Percentiles rank a stretch among this genome's conserved stretches.
phyloP scores from a whole-genome alignment of 208 protist genomes.

The Leishmania amazonensis region DNA sequence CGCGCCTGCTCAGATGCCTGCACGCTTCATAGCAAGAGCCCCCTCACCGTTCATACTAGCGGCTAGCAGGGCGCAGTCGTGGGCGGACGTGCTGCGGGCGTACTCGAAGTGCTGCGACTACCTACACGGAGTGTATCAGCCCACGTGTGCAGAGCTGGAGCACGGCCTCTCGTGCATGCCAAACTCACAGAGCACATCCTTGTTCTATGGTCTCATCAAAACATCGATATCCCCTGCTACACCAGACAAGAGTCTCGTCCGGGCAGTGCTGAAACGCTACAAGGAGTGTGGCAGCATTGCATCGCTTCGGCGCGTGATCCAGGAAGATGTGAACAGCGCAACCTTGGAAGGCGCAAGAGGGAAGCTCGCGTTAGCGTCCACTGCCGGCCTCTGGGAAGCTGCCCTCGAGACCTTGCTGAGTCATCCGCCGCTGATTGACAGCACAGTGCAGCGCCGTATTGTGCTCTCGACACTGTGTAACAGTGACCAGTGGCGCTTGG shows the following conservation, averaged over 20 bases:
- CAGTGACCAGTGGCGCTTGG: constrained; percentile 46
- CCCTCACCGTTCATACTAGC: constrained; percentile 69
- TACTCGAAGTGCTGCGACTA: constrained; percentile 48
- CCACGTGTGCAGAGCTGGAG: constrained; percentile 60
- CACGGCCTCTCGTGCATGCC: constrained; percentile 72
- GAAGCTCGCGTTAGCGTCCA: constrained; percentile 59
- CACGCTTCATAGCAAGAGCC: constrained; percentile 1
- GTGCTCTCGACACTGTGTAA: constrained; percentile 55
- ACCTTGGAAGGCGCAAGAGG: constrained; percentile 53
- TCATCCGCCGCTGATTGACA: constrained; percentile 39
- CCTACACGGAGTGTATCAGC: constrained; percentile 61
- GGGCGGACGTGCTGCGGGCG: constrained; percentile 64
- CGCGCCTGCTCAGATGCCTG: background rate
- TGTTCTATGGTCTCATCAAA: constrained; percentile 83
- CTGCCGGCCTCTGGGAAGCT: constrained; percentile 80
- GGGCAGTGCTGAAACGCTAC: constrained; percentile 52
- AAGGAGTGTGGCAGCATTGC: constrained; percentile 45
- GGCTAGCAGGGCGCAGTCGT: constrained; percentile 50
- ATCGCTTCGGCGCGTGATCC: constrained; percentile 62
- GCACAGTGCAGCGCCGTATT: constrained; percentile 33
- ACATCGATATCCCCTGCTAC: constrained; percentile 24
- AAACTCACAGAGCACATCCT: constrained; percentile 52
- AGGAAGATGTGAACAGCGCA: constrained; percentile 75
- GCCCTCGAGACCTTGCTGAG: constrained; percentile 42
- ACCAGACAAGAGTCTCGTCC: constrained; percentile 45